These are phyloP conservation scores for Geranomyces michiganensis DNA, from an alignment of 192 early-diverging fungal genomes.

Conservation along the genomic window DNA sequence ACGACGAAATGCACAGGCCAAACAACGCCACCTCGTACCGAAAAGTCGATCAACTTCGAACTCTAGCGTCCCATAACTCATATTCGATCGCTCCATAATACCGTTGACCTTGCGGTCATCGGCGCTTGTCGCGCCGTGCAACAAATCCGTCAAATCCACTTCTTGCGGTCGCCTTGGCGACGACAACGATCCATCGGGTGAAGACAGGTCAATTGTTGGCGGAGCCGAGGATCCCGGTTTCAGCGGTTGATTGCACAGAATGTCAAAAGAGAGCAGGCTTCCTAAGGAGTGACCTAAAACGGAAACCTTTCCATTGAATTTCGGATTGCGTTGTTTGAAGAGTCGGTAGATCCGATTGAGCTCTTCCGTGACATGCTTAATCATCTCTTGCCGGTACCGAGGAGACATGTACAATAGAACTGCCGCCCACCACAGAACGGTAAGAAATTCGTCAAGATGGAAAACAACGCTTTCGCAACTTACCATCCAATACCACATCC, in stretches of 20 bases:
- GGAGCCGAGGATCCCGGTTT: not conserved
- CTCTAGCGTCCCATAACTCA: conserved; percentile 51
- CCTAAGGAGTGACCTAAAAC: conserved; percentile 82
- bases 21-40: conserved; percentile 34
- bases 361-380: conserved; percentile 73
- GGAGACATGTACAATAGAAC: conserved; percentile 87
- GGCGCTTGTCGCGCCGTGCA: conserved; percentile 28
- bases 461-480: conserved; percentile 14
- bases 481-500: conserved; percentile 83
- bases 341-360: conserved; percentile 75
- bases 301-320: conserved; percentile 77
- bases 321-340: conserved; percentile 73
- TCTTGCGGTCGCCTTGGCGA: conserved; percentile 27
- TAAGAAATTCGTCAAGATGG: not conserved
- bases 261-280: conserved; percentile 76
- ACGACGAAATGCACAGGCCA: conserved; percentile 13
- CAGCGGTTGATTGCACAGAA: conserved; percentile 70
- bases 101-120: conserved; percentile 29
- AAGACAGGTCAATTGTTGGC: not conserved
- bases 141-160: conserved; percentile 53
- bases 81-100: conserved; percentile 41
- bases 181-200: not conserved
- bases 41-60: conserved; percentile 80
- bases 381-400: conserved; percentile 79
- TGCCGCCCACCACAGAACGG: not conserved